Evolutionary conservation across 2,329 filamentous ascomycete species (phyloP).

Genomic region (Periconia sp.): DNA sequence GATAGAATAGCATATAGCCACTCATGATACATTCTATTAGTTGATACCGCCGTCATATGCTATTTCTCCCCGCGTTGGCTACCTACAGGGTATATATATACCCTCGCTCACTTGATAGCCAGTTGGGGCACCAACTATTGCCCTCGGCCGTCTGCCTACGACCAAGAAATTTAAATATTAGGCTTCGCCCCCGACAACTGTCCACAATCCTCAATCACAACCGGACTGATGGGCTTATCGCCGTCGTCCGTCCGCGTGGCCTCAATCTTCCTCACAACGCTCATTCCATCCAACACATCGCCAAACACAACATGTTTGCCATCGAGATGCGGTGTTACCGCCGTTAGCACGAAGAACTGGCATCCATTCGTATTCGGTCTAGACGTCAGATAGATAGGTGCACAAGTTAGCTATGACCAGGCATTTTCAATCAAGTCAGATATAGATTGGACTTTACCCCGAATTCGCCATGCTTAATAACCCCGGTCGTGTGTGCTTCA

Average conservation of each 20-base stretch:
- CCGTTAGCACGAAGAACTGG: constrained; percentile 91
- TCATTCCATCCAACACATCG: constrained; percentile 80
- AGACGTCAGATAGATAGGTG: constrained; percentile 29
- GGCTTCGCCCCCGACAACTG: constrained; percentile 3
- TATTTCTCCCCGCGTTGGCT: too few relatives aligned
- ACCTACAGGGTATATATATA: too few relatives aligned
- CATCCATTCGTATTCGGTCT: constrained; percentile 73
- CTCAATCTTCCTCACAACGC: constrained; percentile 86
- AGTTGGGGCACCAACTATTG: too few relatives aligned
- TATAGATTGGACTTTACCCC: background rate
- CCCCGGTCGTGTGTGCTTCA: constrained; percentile 88
- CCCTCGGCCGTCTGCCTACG: too few relatives aligned
- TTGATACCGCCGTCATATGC: too few relatives aligned
- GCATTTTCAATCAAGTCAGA: background rate
- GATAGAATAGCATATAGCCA: too few relatives aligned
- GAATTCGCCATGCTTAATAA: constrained; percentile 13
- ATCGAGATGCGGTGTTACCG: constrained; percentile 58
- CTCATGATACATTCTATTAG: too few relatives aligned
- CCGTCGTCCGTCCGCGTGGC: constrained; percentile 65
- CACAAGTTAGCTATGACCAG: too few relatives aligned
- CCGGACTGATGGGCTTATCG: constrained; percentile 2
- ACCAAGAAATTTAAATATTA: background rate
- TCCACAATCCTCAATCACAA: constrained; percentile 4
- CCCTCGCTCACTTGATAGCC: too few relatives aligned
- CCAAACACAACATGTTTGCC: constrained; percentile 55